Evolutionary conservation across 169 alveolate species (phyloP).

Genomic region (Plasmodium gallinaceum): DNA sequence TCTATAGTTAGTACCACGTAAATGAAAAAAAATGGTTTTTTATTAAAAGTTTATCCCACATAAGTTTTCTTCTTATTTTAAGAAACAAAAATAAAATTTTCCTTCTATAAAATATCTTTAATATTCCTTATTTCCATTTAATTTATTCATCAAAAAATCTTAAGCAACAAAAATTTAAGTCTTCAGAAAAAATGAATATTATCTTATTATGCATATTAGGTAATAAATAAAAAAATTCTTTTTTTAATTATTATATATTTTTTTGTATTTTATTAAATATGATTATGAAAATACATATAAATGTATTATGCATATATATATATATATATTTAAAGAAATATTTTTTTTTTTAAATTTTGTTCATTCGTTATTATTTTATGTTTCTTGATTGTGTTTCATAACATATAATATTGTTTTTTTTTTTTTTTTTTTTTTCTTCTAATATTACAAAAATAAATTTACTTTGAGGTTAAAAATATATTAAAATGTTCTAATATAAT

Average conservation of each 20-base stretch:
- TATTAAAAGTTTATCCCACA: slow-evolving; percentile 7
- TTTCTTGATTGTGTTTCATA: too few species aligned
- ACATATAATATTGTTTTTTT: too few species aligned
- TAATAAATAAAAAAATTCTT: neutral
- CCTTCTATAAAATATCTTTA: slow-evolving; percentile 37
- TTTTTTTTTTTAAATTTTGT: neutral
- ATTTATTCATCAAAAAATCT: slow-evolving; percentile 37
- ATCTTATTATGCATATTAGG: slow-evolving; percentile 73
- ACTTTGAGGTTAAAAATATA: too few species aligned
- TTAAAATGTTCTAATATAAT: too few species aligned
- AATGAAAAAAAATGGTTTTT: slow-evolving; percentile 5
- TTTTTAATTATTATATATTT: slow-evolving; percentile 8
- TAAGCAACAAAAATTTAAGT: slow-evolving; percentile 49
- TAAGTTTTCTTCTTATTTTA: slow-evolving; percentile 20
- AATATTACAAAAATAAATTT: too few species aligned
- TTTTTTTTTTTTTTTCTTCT: too few species aligned
- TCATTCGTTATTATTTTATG: too few species aligned
- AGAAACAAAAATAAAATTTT: slow-evolving; percentile 19
- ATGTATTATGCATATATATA: neutral
- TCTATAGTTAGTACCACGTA: neutral
- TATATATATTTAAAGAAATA: neutral
- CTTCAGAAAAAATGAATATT: slow-evolving; percentile 57
- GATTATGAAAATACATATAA: neutral
- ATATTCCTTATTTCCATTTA: slow-evolving; percentile 63
- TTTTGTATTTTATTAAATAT: neutral